phyloP scores from a whole-genome alignment of 192 early-diverging fungal species.

The Coemansia sp. region DNA sequence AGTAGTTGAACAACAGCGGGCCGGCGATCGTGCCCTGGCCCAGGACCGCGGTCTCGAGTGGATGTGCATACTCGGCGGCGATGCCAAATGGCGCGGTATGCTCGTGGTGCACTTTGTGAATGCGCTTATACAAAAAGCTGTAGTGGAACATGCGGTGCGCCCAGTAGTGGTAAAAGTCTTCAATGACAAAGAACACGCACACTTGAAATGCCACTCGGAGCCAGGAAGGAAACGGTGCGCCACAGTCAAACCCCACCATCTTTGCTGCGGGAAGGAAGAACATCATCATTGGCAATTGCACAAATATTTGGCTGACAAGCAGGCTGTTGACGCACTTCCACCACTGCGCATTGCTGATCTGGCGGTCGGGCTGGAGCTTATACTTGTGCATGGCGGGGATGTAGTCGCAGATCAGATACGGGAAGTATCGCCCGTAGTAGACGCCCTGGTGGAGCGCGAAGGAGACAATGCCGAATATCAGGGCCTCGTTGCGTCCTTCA shows the following conservation, averaged over 20 bases:
- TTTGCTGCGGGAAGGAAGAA: slow-evolving; percentile 64
- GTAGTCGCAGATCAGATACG: slow-evolving; percentile 79
- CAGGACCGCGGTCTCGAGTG: slow-evolving; percentile 68
- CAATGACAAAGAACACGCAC: slow-evolving; percentile 64
- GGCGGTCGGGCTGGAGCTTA: slow-evolving; percentile 70
- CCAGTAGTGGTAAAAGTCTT: slow-evolving; percentile 76
- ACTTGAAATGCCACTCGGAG: slow-evolving; percentile 51
- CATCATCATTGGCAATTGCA: slow-evolving; percentile 70
- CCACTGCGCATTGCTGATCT: slow-evolving; percentile 58
- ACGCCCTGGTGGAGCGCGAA: slow-evolving; percentile 88
- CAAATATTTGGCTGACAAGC: slow-evolving; percentile 63
- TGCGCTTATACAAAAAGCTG: slow-evolving; percentile 67
- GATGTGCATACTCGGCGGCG: slow-evolving; percentile 71
- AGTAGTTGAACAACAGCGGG: slow-evolving; percentile 59
- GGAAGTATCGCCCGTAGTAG: slow-evolving; percentile 85
- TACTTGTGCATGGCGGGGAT: slow-evolving; percentile 75
- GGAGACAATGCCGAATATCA: slow-evolving; percentile 70
- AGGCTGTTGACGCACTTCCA: slow-evolving; percentile 63
- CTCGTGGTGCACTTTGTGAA: slow-evolving; percentile 81
- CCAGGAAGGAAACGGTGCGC: slow-evolving; percentile 67
- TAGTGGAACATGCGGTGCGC: slow-evolving; percentile 72
- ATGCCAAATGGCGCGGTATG: slow-evolving; percentile 77
- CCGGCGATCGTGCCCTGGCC: slow-evolving; percentile 65
- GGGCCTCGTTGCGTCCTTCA: slow-evolving; percentile 64
- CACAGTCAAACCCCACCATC: slow-evolving; percentile 65